These are phyloP conservation scores for Austroboletus niveus DNA, from an alignment of 1,284 basidiomycete species.

Conservation along the genomic window DNA sequence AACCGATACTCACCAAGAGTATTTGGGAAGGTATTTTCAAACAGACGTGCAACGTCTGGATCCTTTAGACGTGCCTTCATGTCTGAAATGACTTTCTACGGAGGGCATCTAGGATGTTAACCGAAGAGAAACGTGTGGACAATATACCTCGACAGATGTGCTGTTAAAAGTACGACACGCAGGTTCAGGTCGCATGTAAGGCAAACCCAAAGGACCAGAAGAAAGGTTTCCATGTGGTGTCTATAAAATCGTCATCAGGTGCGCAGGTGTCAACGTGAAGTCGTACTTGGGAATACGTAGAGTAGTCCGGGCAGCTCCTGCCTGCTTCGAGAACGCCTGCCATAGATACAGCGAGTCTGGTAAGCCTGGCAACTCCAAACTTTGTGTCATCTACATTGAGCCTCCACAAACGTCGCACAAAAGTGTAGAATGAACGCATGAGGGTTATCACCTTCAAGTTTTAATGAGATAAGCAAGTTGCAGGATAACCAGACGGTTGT, in stretches of 20 bases:
- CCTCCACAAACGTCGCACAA: constrained; percentile 6
- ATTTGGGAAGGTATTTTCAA: constrained; percentile 77
- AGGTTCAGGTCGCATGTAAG: constrained; percentile 67
- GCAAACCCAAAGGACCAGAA: constrained; percentile 57
- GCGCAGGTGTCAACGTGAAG: neutral
- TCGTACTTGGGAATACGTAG: constrained; percentile 56
- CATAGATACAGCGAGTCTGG: constrained; percentile 11
- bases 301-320: constrained; percentile 61
- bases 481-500: no score
- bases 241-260: constrained; percentile 29
- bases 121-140: constrained; percentile 1
- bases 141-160: constrained; percentile 61
- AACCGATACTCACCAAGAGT: constrained; percentile 53
- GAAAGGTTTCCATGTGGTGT: constrained; percentile 58
- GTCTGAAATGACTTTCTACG: constrained; percentile 62
- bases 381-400: neutral
- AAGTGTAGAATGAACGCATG: neutral
- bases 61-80: constrained; percentile 70
- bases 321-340: constrained; percentile 29
- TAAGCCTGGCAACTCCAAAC: constrained; percentile 9
- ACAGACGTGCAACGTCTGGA: constrained; percentile 69
- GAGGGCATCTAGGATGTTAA: neutral
- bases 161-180: constrained; percentile 73
- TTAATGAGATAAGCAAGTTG: neutral
- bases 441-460: no score